Percentiles rank a stretch among this genome's conserved stretches.
Conservation (phyloP, 192 early-diverging fungal genomes). For the Umbelopsis vinacea region DNA sequence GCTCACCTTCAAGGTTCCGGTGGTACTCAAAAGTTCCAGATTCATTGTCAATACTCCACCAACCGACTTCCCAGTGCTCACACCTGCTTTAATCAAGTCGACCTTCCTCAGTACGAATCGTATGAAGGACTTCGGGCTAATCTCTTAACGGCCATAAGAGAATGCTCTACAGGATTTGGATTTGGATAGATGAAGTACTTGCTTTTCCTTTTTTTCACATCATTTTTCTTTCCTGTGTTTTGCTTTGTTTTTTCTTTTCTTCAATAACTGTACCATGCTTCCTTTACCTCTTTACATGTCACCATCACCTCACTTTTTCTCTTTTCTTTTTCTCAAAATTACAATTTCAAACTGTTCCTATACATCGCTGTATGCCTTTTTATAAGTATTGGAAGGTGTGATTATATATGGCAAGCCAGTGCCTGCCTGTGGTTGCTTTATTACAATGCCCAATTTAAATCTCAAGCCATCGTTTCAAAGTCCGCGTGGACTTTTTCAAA, state of each 20-base stretch:
- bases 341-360: not conserved
- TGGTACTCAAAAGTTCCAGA: constrained; percentile 98
- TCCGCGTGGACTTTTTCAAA: too few relatives aligned
- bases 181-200: constrained; percentile 61
- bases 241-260: too few relatives aligned
- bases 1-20: constrained; percentile 88
- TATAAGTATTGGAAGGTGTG: too few relatives aligned
- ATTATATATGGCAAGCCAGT: too few relatives aligned
- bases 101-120: constrained; percentile 89
- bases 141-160: constrained; percentile 87
- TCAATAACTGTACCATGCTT: constrained; percentile 8
- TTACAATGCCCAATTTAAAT: too few relatives aligned
- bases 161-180: constrained; percentile 92
- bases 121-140: constrained; percentile 87
- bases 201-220: not conserved
- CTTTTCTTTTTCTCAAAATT: not conserved
- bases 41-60: constrained; percentile 94
- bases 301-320: not conserved
- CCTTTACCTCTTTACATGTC: not conserved
- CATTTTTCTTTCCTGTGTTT: not conserved
- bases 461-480: too few relatives aligned
- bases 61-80: constrained; percentile 94
- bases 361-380: not conserved
- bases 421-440: too few relatives aligned
- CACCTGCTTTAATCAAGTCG: constrained; percentile 99